Evolutionary conservation across 169 alveolate genomes (phyloP).

Genomic region (Plasmodium vivax): DNA sequence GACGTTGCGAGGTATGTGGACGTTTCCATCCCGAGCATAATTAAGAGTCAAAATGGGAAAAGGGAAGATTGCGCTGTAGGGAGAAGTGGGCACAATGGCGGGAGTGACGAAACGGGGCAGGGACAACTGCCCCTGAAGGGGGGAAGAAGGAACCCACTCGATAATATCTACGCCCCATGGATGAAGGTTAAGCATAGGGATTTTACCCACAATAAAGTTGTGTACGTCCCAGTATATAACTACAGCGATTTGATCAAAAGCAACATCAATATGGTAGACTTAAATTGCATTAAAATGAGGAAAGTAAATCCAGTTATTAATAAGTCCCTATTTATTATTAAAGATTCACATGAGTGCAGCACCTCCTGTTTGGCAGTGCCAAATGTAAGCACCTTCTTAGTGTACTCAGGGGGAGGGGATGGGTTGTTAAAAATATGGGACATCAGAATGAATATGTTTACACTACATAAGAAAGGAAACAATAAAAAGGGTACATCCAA

Average conservation of each 20-base stretch:
- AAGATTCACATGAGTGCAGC: constrained; percentile 50
- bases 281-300: constrained; percentile 36
- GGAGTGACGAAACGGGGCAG: not conserved
- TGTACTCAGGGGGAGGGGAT: constrained; percentile 85
- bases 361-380: constrained; percentile 62
- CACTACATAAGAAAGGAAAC: not conserved
- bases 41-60: constrained; percentile 3
- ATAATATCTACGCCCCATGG: constrained; percentile 39
- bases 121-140: not conserved
- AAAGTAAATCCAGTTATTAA: constrained; percentile 24
- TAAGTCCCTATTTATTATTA: constrained; percentile 37
- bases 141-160: not conserved
- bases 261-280: constrained; percentile 55
- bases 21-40: constrained; percentile 44
- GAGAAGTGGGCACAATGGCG: not conserved
- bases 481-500: not conserved
- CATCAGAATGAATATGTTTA: constrained; percentile 73
- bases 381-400: constrained; percentile 60
- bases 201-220: constrained; percentile 19
- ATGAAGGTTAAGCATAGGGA: constrained; percentile 36
- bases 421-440: constrained; percentile 85
- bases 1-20: constrained; percentile 45
- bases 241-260: constrained; percentile 49
- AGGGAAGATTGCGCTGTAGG: not conserved
- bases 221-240: constrained; percentile 58